These are phyloP conservation scores for Yueomyces sp. DNA, from an alignment of 805 yeast species.

Conservation along the genomic window DNA sequence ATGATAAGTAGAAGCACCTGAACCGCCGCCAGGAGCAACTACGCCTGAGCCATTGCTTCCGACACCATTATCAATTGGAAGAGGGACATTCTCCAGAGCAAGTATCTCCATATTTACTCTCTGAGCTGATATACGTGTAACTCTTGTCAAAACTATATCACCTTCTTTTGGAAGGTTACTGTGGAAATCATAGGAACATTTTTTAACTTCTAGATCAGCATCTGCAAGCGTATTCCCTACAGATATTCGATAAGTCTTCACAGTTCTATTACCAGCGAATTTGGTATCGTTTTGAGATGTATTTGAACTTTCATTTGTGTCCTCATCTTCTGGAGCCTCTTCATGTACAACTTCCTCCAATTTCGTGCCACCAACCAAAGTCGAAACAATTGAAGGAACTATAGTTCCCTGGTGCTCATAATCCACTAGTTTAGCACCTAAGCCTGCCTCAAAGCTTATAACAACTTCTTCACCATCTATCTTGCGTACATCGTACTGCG, in stretches of 20 bases:
- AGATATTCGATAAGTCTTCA: slow-evolving; percentile 15
- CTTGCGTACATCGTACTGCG: slow-evolving; percentile 31
- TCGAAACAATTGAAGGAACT: slow-evolving; percentile 38
- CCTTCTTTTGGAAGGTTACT: slow-evolving; percentile 67
- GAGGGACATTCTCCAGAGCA: slow-evolving; percentile 48
- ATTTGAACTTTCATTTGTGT: slow-evolving; percentile 3
- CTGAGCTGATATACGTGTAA: slow-evolving; percentile 48
- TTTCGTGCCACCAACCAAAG: slow-evolving; percentile 46
- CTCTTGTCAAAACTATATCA: slow-evolving; percentile 67
- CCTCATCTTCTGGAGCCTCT: slow-evolving; percentile 5
- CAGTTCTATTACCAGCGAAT: slow-evolving; percentile 5
- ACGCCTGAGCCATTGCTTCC: slow-evolving; percentile 41
- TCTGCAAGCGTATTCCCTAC: slow-evolving; percentile 9
- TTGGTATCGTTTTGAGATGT: neutral
- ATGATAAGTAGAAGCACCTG: slow-evolving; percentile 34
- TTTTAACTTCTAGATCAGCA: slow-evolving; percentile 1
- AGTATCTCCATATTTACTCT: slow-evolving; percentile 73
- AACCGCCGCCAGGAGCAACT: slow-evolving; percentile 38
- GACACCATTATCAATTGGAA: slow-evolving; percentile 48
- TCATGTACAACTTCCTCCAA: slow-evolving; percentile 16
- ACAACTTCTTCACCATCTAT: slow-evolving; percentile 20
- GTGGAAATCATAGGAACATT: slow-evolving; percentile 19
- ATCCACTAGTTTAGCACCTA: slow-evolving; percentile 44
- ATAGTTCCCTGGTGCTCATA: slow-evolving; percentile 28
- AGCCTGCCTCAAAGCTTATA: slow-evolving; percentile 43